Evolutionary conservation across 805 yeast genomes (phyloP), one percentile per base, ranked within the genome.

Genomic region (Schwanniomyces vanrijiae): DNA sequence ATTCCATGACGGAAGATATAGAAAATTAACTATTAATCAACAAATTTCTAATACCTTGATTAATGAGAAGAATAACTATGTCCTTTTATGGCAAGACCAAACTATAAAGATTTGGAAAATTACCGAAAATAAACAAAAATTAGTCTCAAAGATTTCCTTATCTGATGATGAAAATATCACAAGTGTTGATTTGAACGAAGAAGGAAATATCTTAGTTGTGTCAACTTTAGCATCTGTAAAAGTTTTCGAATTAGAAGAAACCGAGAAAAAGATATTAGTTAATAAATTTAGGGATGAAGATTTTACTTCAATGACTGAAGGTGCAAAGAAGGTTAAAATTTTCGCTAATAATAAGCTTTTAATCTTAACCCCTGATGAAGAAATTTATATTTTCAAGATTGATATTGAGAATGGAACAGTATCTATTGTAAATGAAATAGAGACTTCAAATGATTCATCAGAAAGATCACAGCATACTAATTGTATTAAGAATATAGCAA

Each of bases 71-170:
- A 72, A 77, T 34, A 76, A 84, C 49, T 66, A 83, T 20, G 65
- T 92, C 22, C 76, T 82, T 6, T 76, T 86, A 77, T 92, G 95
- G 94, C 86, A 83, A 56, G 95, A 87, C 54, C 90, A 87, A 61
- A 73, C 78, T 3, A 79, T 92, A 37, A 90, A 90, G 60, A 74
- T 94, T 9, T 94, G 98, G 98, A 71, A 68, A 51, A 59, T 89
- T 16, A 69, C 67, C 13, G 64, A 49, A 20, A 66, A 65, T 40
- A 71, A 77, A 14, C 82, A 78, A 59, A 80, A 78, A 48, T 64
- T 90, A 48, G 82, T 87, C 2, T 75, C 87, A 44, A 88, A 88
- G 65, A 60, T 88, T 56, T 70, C 78, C 2, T 68, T 86, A 48
- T 75, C 81, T 40, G 94, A 86, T 52, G 96, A 88, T 26, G 97